A percentile compares a stretch with the other conserved stretches of the same genome.
These are phyloP conservation scores for Forsythia suspensa DNA, from an alignment of 257 asterid genomes.

Conservation along the genomic window DNA sequence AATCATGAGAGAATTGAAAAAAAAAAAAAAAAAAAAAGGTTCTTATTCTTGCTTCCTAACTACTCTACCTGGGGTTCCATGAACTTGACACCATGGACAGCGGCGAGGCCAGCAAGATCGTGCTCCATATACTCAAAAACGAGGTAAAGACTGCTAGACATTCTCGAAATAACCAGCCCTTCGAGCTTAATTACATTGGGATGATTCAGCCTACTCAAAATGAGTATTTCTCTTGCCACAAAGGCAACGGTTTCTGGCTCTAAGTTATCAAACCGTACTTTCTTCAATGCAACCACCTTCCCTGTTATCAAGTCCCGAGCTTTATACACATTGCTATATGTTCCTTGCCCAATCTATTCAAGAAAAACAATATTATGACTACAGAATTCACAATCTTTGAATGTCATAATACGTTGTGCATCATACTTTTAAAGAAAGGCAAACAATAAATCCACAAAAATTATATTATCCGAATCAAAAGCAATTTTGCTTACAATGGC, in stretches of 20 bases:
- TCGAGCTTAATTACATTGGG: constrained; percentile 91
- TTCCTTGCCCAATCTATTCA: constrained; percentile 87
- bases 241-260: constrained; percentile 80
- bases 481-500: background rate
- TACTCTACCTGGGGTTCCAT: constrained; percentile 69
- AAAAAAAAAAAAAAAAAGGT: background rate
- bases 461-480: background rate
- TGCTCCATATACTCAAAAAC: constrained; percentile 96
- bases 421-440: background rate
- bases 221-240: constrained; percentile 86
- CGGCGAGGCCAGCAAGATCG: constrained; percentile 92
- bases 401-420: background rate
- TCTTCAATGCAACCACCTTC: constrained; percentile 88
- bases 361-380: background rate
- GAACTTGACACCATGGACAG: constrained; percentile 61
- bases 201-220: constrained; percentile 66
- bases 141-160: constrained; percentile 85
- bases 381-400: background rate
- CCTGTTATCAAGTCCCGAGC: constrained; percentile 85
- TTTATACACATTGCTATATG: constrained; percentile 89
- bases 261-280: constrained; percentile 75
- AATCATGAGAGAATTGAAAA: background rate
- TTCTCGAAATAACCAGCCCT: constrained; percentile 86
- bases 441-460: background rate
- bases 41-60: background rate